Conservation (phyloP, 306 rosid genomes). For the Pterocarpus santalinus region DNA sequence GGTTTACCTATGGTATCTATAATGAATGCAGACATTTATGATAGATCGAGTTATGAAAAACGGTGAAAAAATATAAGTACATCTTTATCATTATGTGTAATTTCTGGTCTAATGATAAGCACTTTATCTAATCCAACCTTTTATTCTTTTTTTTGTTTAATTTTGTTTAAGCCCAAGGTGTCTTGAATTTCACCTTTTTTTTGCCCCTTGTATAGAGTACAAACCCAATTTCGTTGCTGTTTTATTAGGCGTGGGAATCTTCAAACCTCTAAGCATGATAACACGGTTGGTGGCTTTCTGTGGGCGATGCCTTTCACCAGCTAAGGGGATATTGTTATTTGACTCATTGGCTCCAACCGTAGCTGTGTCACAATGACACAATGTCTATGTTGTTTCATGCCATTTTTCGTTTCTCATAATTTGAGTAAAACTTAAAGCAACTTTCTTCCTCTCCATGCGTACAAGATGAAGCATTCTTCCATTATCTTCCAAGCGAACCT, state of each 20-base stretch:
- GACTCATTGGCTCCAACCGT: neutral
- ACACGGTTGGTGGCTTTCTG: slow-evolving; percentile 38
- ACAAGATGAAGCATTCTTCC: slow-evolving; percentile 18
- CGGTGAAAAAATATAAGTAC: no score
- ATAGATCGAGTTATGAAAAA: no score
- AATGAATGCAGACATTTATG: no score
- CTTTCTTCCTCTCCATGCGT: neutral
- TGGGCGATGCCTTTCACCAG: slow-evolving; percentile 42
- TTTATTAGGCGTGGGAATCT: slow-evolving; percentile 42
- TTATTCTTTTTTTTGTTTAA: neutral
- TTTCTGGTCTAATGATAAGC: neutral
- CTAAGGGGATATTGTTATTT: slow-evolving; percentile 22
- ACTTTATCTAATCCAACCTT: neutral
- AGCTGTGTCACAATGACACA: neutral
- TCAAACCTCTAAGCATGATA: neutral
- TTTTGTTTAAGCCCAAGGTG: neutral
- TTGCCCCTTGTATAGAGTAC: slow-evolving; percentile 19
- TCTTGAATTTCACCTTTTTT: neutral
- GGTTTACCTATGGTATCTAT: no score
- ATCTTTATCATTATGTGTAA: no score
- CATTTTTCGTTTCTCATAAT: neutral
- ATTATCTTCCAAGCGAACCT: slow-evolving; percentile 2
- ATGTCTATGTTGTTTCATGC: neutral
- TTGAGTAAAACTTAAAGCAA: slow-evolving; percentile 37
- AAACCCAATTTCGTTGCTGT: slow-evolving; percentile 18